phyloP scores from a whole-genome alignment of 176 grass and related monocot genomes.

The Dendrocalamus sinicus region DNA sequence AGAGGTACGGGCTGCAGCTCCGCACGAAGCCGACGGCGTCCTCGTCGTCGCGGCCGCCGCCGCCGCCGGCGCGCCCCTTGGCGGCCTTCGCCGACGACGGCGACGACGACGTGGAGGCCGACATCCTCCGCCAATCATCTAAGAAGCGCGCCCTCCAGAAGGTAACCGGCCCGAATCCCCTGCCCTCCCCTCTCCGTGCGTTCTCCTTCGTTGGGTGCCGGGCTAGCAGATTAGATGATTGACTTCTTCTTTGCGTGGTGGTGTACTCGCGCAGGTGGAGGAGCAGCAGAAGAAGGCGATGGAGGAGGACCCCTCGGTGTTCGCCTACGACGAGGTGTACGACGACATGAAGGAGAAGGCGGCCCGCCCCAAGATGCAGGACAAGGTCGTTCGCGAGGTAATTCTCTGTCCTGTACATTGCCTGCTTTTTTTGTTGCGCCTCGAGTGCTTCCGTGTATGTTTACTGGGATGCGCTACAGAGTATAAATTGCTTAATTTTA shows the following conservation, averaged over 20 bases:
- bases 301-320: slow-evolving; percentile 90
- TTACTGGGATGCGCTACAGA: not conserved
- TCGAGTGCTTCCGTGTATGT: not conserved
- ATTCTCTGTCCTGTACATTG: not conserved
- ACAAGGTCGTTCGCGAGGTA: slow-evolving; percentile 68
- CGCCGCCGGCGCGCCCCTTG: slow-evolving; percentile 49
- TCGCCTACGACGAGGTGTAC: slow-evolving; percentile 88
- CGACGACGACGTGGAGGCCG: slow-evolving; percentile 78
- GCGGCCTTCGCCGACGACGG: slow-evolving; percentile 69
- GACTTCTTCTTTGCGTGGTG: not conserved
- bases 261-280: slow-evolving; percentile 59
- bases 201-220: not conserved
- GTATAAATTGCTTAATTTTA: not conserved
- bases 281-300: slow-evolving; percentile 88
- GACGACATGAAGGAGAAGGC: slow-evolving; percentile 94
- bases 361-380: slow-evolving; percentile 80
- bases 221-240: not conserved
- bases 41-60: slow-evolving; percentile 46
- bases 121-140: slow-evolving; percentile 82
- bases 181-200: not conserved
- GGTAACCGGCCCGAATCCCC: slow-evolving; percentile 44
- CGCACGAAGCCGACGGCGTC: slow-evolving; percentile 58
- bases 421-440: not conserved
- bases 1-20: slow-evolving; percentile 86
- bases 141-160: slow-evolving; percentile 83